Evolutionary conservation across 768 basidiomycete species (phyloP).

Genomic region (Mycena polygramma): DNA sequence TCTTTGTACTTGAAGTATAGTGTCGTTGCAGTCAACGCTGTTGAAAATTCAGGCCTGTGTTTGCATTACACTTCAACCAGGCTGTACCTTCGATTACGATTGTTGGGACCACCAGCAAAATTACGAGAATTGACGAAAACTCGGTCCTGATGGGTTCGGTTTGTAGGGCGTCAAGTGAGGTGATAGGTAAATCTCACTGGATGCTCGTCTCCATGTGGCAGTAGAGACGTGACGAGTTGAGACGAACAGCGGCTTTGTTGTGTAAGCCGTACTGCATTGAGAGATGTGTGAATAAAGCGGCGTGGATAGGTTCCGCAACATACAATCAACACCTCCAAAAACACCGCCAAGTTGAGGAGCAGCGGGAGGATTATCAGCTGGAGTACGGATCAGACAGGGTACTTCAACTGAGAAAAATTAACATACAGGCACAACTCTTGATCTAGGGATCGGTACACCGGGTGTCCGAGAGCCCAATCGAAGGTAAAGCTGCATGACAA

Average conservation of each 20-base stretch:
- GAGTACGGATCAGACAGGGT: neutral
- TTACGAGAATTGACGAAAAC: neutral
- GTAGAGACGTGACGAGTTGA: neutral
- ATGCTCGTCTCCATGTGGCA: conserved; percentile 6
- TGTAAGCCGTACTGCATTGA: conserved; percentile 7
- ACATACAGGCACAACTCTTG: neutral
- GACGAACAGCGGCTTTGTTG: conserved; percentile 3
- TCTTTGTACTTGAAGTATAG: neutral
- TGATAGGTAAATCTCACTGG: neutral
- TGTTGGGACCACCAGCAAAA: neutral
- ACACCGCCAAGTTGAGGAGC: conserved; percentile 9
- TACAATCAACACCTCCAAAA: conserved; percentile 14
- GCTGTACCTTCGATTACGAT: conserved; percentile 6
- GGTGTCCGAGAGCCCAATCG: neutral
- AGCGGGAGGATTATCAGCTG: conserved; percentile 11
- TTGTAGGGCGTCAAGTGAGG: neutral
- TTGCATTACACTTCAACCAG: too few relatives aligned
- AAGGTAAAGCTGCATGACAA: neutral
- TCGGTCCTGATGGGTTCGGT: neutral
- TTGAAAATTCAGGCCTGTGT: neutral
- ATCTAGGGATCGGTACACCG: neutral
- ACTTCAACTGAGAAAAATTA: neutral
- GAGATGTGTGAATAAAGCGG: neutral
- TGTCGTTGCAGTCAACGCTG: neutral
- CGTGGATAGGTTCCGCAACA: neutral